phyloP scores from a whole-genome alignment of 805 yeast genomes.

The Kodamaea kakaduensis region DNA sequence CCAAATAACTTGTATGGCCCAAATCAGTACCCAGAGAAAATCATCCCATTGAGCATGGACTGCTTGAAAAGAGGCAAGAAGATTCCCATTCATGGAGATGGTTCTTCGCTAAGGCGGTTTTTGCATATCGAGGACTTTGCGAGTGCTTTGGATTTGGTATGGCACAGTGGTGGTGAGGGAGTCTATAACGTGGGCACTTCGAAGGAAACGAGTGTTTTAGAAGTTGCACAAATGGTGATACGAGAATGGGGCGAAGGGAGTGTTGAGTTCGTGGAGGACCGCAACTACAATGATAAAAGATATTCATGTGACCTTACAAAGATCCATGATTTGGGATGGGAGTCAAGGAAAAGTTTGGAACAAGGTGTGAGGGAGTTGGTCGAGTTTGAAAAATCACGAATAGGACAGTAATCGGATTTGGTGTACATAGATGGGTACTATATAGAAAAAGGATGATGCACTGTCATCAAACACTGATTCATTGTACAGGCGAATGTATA shows the following conservation, averaged over 20 bases:
- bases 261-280: conserved; percentile 25
- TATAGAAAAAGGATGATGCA: too few species aligned
- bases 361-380: conserved; percentile 20
- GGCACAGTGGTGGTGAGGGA: conserved; percentile 11
- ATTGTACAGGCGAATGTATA: too few species aligned
- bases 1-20: conserved; percentile 54
- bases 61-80: conserved; percentile 17
- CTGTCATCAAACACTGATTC: too few species aligned
- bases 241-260: conserved; percentile 10
- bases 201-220: conserved; percentile 22
- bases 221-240: conserved; percentile 20
- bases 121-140: conserved; percentile 42
- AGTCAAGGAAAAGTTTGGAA: conserved; percentile 17
- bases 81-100: conserved; percentile 47
- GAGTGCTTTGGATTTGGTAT: conserved; percentile 33
- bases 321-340: conserved; percentile 31
- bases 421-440: too few species aligned
- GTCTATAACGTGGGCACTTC: conserved; percentile 24
- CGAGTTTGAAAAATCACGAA: too few species aligned
- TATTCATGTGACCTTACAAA: conserved; percentile 24
- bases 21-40: conserved; percentile 51
- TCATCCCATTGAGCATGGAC: conserved; percentile 33
- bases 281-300: conserved; percentile 31
- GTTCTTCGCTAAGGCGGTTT: conserved; percentile 41
- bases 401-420: too few species aligned